Percentiles rank a stretch among this genome's conserved stretches.
Evolutionary conservation across 352 stramenopile genomes (phyloP).

Genomic region (Plasmopara muralis): DNA sequence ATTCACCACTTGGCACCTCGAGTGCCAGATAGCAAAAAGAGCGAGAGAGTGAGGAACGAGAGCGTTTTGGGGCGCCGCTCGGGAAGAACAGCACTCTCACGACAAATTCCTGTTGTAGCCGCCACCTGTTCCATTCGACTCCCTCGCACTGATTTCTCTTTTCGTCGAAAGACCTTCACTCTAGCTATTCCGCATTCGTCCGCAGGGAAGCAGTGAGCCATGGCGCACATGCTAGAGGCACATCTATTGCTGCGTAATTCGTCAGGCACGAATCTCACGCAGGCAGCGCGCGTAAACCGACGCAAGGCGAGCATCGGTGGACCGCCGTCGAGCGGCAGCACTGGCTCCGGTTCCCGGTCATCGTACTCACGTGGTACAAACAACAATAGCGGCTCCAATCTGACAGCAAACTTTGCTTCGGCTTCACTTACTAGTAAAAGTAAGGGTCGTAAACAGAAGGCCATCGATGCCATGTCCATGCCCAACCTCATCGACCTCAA

Average conservation of each 20-base stretch:
- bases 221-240: slow-evolving; percentile 63
- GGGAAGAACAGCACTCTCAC: slow-evolving; percentile 6
- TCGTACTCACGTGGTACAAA: slow-evolving; percentile 28
- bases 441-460: slow-evolving; percentile 9
- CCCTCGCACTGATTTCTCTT: slow-evolving; percentile 14
- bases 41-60: slow-evolving; percentile 8
- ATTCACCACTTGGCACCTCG: slow-evolving; percentile 13
- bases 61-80: background rate
- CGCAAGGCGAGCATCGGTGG: slow-evolving; percentile 45
- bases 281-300: slow-evolving; percentile 15
- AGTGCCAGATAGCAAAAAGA: slow-evolving; percentile 36
- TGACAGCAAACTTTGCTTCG: slow-evolving; percentile 11
- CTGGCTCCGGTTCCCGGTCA: slow-evolving; percentile 26
- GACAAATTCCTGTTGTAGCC: slow-evolving; percentile 13
- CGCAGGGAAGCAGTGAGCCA: slow-evolving; percentile 9
- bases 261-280: slow-evolving; percentile 25
- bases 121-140: slow-evolving; percentile 10
- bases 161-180: slow-evolving; percentile 25
- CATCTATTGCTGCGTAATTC: slow-evolving; percentile 48
- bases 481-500: slow-evolving; percentile 85
- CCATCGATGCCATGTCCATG: slow-evolving; percentile 28
- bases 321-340: slow-evolving; percentile 12
- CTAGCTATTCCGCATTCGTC: slow-evolving; percentile 9
- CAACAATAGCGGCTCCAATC: slow-evolving; percentile 23
- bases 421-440: slow-evolving; percentile 5